Evolutionary conservation across 2,329 filamentous ascomycete genomes (phyloP), one percentile per base, ranked within the genome.

Genomic region (Ambrosiella beaveri): DNA sequence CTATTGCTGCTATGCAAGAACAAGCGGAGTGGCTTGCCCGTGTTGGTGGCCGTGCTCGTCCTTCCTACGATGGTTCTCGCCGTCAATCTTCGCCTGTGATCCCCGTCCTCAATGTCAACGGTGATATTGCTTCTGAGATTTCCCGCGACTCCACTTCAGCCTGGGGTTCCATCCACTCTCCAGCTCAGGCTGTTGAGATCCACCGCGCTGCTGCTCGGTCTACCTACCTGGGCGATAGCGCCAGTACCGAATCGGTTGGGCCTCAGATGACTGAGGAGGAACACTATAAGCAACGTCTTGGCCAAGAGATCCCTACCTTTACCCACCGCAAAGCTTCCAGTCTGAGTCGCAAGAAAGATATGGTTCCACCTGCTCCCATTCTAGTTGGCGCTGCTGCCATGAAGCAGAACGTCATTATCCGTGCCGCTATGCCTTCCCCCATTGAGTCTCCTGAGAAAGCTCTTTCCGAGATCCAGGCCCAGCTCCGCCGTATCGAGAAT

Each of bases 261-360:
- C 17, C 6, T 3, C 39, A 56, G 47, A 56, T 59, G 12, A 52
- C 56, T 1, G 54, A 51, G n/a, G 40, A 45, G 15, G 82, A 79
- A 73, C 78, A 83, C 65, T 41, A 15, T 11, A 19, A 7, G 9
- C 73, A 71, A 40, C 76, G 80, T 1, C 69, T 54, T 7, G 81
- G 81, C 27, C 77, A 83, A 50, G 70, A 75, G 19, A 76, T 76
- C 57, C 78, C 77, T 19, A 74, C 76, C 1, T 84, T 84, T 63
- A 81, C 81, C 1, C 71, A 72, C 40, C 73, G 79, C 59, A 73
- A 71, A 63, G 68, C 71, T 41, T 71, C 68, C 57, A 66, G 65
- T 4, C 71, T 70, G 44, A 71, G 71, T 17, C 73, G 77, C 59
- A 78, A 76, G 63, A 75, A 76, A 67, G 52, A 54, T 12, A 54